Evolutionary conservation across 305 asterid genomes (phyloP).

Genomic region (Ajuga reptans): DNA sequence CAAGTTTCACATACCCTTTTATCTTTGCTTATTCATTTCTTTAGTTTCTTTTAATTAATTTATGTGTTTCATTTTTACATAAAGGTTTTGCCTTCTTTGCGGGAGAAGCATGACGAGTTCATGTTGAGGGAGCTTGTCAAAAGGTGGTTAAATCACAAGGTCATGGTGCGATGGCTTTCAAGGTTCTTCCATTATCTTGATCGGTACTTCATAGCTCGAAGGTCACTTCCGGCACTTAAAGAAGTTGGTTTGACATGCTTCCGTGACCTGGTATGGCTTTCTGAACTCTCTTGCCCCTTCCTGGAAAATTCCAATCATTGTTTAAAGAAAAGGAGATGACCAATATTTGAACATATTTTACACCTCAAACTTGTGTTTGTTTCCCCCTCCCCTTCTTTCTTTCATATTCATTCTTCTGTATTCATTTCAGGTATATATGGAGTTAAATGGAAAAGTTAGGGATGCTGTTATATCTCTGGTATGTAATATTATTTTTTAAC

Average conservation of each 20-base stretch:
- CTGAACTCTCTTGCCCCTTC: background rate
- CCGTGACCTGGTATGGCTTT: constrained; percentile 51
- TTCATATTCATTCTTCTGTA: constrained; percentile 1
- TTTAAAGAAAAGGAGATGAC: background rate
- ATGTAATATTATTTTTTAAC: constrained; percentile 15
- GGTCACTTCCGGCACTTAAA: constrained; percentile 64
- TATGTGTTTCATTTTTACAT: constrained; percentile 10
- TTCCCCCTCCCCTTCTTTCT: background rate
- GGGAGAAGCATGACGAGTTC: constrained; percentile 77
- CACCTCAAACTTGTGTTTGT: background rate
- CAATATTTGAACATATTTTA: background rate
- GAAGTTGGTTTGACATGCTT: constrained; percentile 81
- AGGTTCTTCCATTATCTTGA: constrained; percentile 74
- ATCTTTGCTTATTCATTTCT: background rate
- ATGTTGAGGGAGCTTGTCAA: constrained; percentile 70
- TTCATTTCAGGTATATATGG: constrained; percentile 55
- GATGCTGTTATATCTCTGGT: constrained; percentile 79
- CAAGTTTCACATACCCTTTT: background rate
- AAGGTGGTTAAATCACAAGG: constrained; percentile 73
- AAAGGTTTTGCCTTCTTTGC: constrained; percentile 67
- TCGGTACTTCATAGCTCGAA: constrained; percentile 70
- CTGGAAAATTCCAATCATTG: background rate
- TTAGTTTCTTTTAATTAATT: constrained; percentile 3
- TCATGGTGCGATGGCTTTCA: constrained; percentile 85
- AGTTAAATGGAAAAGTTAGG: constrained; percentile 56